These are phyloP conservation scores for Yamadazyma sp. DNA, from an alignment of 1,139 yeast genomes.

Conservation along the genomic window DNA sequence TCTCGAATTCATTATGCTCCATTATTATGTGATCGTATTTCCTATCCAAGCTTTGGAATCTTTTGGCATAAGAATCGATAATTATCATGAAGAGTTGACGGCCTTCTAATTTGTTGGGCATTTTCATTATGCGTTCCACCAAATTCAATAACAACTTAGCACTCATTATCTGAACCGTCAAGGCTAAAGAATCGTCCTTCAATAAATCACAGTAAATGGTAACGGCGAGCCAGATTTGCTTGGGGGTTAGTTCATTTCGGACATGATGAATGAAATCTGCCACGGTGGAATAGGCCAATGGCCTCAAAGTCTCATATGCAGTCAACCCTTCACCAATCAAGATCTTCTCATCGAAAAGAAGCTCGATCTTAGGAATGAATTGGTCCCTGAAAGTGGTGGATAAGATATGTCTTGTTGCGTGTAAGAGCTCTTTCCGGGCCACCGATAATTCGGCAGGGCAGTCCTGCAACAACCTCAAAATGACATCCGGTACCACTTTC, in stretches of 20 bases:
- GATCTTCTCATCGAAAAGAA: slow-evolving; percentile 82
- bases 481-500: slow-evolving; percentile 77
- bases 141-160: slow-evolving; percentile 85
- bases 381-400: slow-evolving; percentile 83
- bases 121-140: slow-evolving; percentile 82
- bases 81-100: slow-evolving; percentile 80
- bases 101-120: slow-evolving; percentile 83
- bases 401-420: slow-evolving; percentile 90
- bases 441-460: slow-evolving; percentile 96
- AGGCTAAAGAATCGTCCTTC: slow-evolving; percentile 79
- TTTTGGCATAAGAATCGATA: slow-evolving; percentile 82
- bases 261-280: slow-evolving; percentile 96
- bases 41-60: slow-evolving; percentile 74
- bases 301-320: slow-evolving; percentile 80
- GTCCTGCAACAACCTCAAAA: slow-evolving; percentile 83
- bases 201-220: slow-evolving; percentile 77
- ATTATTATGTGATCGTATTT: slow-evolving; percentile 68
- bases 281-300: slow-evolving; percentile 91
- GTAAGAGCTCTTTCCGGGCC: slow-evolving; percentile 88
- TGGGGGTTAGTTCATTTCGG: slow-evolving; percentile 77
- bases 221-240: slow-evolving; percentile 88
- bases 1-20: slow-evolving; percentile 57
- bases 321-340: slow-evolving; percentile 93
- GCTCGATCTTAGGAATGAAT: slow-evolving; percentile 82
- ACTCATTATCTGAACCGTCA: slow-evolving; percentile 95